A percentile compares a stretch with the other conserved stretches of the same genome.
Conservation (phyloP, 768 basidiomycete genomes). For the Cantharellus anzutake region DNA sequence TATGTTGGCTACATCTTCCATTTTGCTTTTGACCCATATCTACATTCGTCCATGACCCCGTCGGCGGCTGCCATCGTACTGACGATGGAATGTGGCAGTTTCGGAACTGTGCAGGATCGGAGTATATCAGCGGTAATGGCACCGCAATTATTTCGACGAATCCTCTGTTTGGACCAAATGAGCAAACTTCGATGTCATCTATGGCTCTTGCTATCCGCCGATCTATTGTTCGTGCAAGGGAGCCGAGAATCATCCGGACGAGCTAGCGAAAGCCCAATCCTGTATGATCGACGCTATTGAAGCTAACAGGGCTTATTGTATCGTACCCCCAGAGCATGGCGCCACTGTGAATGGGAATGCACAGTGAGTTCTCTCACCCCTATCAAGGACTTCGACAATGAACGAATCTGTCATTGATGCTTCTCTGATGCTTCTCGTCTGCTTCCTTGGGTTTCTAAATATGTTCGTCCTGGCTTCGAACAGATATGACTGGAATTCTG, state of each 20-base stretch:
- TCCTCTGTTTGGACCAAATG: background rate
- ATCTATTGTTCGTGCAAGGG: constrained; percentile 6
- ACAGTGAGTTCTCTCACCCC: constrained; percentile 1
- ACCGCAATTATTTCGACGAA: constrained; percentile 2
- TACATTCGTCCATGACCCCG: too few relatives aligned
- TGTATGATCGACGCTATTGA: constrained; percentile 1
- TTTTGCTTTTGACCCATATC: too few relatives aligned
- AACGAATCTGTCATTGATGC: too few relatives aligned
- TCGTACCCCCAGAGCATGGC: constrained; percentile 1
- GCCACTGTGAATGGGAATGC: constrained; percentile 5
- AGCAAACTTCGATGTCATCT: background rate
- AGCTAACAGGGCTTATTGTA: background rate
- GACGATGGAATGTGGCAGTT: too few relatives aligned
- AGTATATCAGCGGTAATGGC: background rate
- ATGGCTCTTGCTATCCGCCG: constrained; percentile 3
- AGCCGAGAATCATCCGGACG: constrained; percentile 4
- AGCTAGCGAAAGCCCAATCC: constrained; percentile 1
- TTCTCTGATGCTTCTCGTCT: too few relatives aligned
- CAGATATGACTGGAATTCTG: constrained; percentile 8
- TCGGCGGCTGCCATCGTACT: too few relatives aligned
- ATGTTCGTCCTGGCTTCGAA: background rate
- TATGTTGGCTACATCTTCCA: too few relatives aligned
- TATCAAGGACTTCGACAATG: background rate
- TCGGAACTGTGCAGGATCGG: too few relatives aligned
- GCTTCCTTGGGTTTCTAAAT: background rate